Conservation (phyloP, 2,329 filamentous ascomycete species). For the Fusarium robinianum region DNA sequence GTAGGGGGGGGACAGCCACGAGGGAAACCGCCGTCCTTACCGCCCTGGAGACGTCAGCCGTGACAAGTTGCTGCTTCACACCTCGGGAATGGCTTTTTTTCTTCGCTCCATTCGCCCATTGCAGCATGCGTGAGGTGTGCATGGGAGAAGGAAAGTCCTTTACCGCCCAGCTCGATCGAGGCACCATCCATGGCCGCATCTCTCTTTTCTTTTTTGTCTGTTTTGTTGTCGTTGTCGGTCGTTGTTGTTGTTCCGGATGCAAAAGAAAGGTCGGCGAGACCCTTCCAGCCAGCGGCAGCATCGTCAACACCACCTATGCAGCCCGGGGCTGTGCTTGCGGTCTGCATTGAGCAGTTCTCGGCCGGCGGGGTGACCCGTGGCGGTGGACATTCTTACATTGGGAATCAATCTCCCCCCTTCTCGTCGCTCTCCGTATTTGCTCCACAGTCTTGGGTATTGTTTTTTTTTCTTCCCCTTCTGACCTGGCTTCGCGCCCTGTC, state of each 20-base stretch:
- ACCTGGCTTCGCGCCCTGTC: too few species aligned
- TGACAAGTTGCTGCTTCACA: neutral
- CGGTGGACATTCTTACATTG: slow-evolving; percentile 10
- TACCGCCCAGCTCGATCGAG: slow-evolving; percentile 1
- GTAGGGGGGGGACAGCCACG: slow-evolving; percentile 18
- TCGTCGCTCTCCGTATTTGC: slow-evolving; percentile 17
- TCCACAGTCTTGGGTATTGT: slow-evolving; percentile 11
- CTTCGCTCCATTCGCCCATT: neutral
- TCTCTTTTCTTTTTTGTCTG: too few species aligned
- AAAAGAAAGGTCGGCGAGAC: too few species aligned
- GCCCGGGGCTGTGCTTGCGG: neutral
- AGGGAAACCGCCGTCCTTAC: slow-evolving; percentile 12
- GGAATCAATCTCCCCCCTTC: too few species aligned
- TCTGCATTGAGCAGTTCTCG: slow-evolving; percentile 5
- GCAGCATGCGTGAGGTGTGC: too few species aligned
- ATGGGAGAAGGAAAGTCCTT: neutral
- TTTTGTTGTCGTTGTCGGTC: too few species aligned
- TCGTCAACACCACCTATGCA: neutral
- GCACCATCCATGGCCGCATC: neutral
- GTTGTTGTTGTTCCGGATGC: too few species aligned
- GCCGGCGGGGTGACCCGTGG: slow-evolving; percentile 21
- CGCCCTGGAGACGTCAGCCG: slow-evolving; percentile 4
- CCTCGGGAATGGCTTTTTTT: neutral
- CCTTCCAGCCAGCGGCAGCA: slow-evolving; percentile 2
- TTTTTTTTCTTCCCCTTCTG: slow-evolving; percentile 5